A percentile compares a stretch with the other conserved stretches of the same genome.
Evolutionary conservation across 768 basidiomycete genomes (phyloP).

Genomic region (Mycena vitilis): DNA sequence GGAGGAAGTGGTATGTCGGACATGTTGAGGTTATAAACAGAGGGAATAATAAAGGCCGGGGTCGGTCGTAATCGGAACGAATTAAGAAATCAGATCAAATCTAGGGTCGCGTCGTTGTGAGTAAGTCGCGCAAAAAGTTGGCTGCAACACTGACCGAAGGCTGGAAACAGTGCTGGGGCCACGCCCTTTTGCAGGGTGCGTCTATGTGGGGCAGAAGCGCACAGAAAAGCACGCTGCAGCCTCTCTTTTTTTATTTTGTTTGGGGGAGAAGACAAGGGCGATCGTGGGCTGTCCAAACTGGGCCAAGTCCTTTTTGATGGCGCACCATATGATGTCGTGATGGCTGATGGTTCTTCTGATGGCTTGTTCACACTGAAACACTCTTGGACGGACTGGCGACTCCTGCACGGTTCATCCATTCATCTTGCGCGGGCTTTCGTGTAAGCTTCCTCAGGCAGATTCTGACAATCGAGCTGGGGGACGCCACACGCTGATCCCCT

Average conservation of each 20-base stretch:
- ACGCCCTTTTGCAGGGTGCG: neutral
- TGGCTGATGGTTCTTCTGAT: neutral
- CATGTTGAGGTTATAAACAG: conserved; percentile 27
- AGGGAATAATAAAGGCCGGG: conserved; percentile 26
- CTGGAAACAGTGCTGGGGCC: neutral
- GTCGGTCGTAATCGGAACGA: conserved; percentile 24
- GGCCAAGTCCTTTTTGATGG: conserved; percentile 5
- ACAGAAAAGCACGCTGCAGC: neutral
- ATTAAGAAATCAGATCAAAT: conserved; percentile 32
- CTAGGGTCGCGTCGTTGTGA: conserved; percentile 32
- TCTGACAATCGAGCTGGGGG: neutral
- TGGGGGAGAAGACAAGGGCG: neutral
- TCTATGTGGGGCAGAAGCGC: neutral
- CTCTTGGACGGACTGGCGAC: no score
- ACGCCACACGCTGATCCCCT: neutral
- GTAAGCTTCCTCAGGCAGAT: neutral
- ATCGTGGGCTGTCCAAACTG: neutral
- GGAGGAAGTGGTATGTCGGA: conserved; percentile 53
- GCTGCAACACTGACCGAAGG: neutral
- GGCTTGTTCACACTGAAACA: conserved; percentile 9
- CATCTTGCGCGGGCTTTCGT: no score
- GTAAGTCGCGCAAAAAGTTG: neutral
- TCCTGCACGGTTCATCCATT: no score
- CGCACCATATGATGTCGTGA: conserved; percentile 19
- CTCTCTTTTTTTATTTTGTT: neutral